A percentile compares a stretch with the other conserved stretches of the same genome.
Evolutionary conservation across 2,329 filamentous ascomycete species (phyloP).

Genomic region (Proliferodiscus dingleyae): DNA sequence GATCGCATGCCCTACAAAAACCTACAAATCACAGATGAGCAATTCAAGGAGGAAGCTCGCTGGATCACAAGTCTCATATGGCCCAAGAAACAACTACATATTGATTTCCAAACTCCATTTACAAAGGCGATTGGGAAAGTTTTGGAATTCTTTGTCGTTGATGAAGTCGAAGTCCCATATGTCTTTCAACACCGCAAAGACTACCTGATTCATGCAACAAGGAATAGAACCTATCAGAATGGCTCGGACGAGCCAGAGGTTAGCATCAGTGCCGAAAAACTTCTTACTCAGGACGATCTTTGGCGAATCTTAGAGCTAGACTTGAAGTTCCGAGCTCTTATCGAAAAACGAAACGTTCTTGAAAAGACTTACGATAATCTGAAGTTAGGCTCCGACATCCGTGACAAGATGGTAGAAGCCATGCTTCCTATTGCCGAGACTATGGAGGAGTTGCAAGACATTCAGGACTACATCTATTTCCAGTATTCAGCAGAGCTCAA

Average conservation of each 20-base stretch:
- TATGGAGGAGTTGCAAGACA: constrained; percentile 92
- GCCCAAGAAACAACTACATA: constrained; percentile 66
- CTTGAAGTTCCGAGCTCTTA: constrained; percentile 86
- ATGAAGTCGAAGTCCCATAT: constrained; percentile 93
- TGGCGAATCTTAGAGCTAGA: constrained; percentile 95
- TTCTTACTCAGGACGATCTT: constrained; percentile 86
- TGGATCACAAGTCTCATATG: constrained; percentile 92
- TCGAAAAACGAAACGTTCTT: constrained; percentile 86
- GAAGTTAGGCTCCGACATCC: constrained; percentile 53
- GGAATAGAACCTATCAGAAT: constrained; percentile 53
- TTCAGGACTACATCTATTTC: constrained; percentile 96
- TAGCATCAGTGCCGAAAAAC: constrained; percentile 74
- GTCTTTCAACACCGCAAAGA: constrained; percentile 98
- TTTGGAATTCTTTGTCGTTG: constrained; percentile 88
- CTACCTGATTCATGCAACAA: constrained; percentile 87
- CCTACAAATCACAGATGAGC: constrained; percentile 72
- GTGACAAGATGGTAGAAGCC: constrained; percentile 73
- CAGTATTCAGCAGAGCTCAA: constrained; percentile 81
- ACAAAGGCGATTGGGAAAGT: constrained; percentile 86
- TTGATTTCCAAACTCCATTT: constrained; percentile 76
- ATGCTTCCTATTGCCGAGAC: constrained; percentile 75
- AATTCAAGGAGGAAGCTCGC: constrained; percentile 81
- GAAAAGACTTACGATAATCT: constrained; percentile 74
- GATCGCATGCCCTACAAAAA: constrained; percentile 85
- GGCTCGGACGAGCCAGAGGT: constrained; percentile 69